Percentiles rank a stretch among this genome's conserved stretches.
These are phyloP conservation scores for Fusarium cyanostomum DNA, from an alignment of 2,329 filamentous ascomycete species.

Conservation along the genomic window DNA sequence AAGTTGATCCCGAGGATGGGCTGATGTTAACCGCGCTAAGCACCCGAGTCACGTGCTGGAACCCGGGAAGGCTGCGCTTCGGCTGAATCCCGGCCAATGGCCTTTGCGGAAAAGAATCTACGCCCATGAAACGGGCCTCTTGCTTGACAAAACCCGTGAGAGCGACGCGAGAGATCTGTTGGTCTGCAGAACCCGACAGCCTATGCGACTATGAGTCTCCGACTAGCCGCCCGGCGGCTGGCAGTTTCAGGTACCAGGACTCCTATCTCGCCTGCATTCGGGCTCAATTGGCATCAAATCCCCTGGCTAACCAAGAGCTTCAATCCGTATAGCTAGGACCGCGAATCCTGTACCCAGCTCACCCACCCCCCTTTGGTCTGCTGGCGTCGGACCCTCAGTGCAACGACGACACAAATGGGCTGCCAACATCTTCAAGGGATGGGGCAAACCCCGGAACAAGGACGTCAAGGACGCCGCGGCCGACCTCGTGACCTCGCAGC, in stretches of 20 bases:
- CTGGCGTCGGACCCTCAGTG: constrained; percentile 25
- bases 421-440: constrained; percentile 52
- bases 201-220: constrained; percentile 67
- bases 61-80: constrained; percentile 32
- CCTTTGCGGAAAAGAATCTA: constrained; percentile 41
- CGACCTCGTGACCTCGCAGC: constrained; percentile 44
- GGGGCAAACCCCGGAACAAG: constrained; percentile 45
- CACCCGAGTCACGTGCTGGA: constrained; percentile 32
- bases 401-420: constrained; percentile 56
- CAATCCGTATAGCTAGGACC: constrained; percentile 32
- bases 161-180: constrained; percentile 33
- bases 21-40: constrained; percentile 51
- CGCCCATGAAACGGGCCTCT: constrained; percentile 17
- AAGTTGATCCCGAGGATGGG: constrained; percentile 45
- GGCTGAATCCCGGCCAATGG: constrained; percentile 40
- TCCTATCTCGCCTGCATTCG: neutral
- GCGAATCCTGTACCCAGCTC: constrained; percentile 31
- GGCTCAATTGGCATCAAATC: constrained; percentile 29
- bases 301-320: constrained; percentile 26
- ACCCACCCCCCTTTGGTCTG: constrained; percentile 26
- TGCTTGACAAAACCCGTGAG: constrained; percentile 28
- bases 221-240: constrained; percentile 70
- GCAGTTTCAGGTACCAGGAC: constrained; percentile 64
- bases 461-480: constrained; percentile 45
- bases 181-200: constrained; percentile 31